Base-by-base conservation (phyloP, 2,329 filamentous ascomycete genomes). In the Aureobasidium leucospermi region DNA sequence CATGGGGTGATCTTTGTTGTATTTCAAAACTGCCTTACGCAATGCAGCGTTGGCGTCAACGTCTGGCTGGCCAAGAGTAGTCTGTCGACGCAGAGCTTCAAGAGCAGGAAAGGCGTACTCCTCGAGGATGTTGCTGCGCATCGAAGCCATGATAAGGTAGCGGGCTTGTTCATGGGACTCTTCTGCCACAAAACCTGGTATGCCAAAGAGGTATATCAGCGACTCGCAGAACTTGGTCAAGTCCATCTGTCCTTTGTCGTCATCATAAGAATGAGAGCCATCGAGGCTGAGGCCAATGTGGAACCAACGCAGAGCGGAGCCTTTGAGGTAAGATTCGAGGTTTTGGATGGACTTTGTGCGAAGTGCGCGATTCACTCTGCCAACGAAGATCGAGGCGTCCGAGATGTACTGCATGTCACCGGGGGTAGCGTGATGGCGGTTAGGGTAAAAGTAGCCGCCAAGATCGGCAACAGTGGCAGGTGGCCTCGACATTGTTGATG, bases 81-180 rank as follows among this genome's bases (percentile, higher is more conserved):
- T 23, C 19, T 32, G 28, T 7, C 3, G 51, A 15, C 51, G 51
- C 11, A 28, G 15, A n/a, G 16, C 3, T 13, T 56, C 52, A 6
- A 56, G 52, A 28, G 32, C 39, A 46, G 52, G 52, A 13, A 55
- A 55, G n/a, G 4, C n/a, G 23, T 36, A 55, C n/a, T 55, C 51
- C 9, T 55, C 51, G n/a, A 55, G 3, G 3, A 55, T 43, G 38
- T 3, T 39, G 23, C 51, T 55, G 38, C 51, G 51, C 42, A 52
- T 52, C 6, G 7, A 52, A 39, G 19, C 4, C 13, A 23, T 1
- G 8, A 1, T 31, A 6, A 49, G 32, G 47, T 23, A 16, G 8
- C 15, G 1, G 28, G 31, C n/a, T 16, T 49, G 5, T 11, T 9
- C 11, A 8, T 53, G 13, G 9, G 19, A 28, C 6, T 6, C 34